A percentile compares a stretch with the other conserved stretches of the same genome.
Conservation (phyloP, 129 eudicot genomes). For the Escallonia rubra region DNA sequence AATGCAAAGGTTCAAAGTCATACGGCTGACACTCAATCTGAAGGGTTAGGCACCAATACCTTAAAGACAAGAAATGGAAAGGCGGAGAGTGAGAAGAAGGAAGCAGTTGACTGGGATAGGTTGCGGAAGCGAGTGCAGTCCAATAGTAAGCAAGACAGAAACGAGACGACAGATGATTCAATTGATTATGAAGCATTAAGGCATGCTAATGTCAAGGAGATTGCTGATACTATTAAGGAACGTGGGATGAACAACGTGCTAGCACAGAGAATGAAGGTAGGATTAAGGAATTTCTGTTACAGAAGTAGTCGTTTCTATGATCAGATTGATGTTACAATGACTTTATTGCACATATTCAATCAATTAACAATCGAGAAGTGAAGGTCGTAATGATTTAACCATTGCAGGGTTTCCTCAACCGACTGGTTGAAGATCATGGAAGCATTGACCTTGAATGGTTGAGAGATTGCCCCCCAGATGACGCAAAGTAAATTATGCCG, state of each 20-base stretch:
- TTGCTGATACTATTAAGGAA: slow-evolving; percentile 72
- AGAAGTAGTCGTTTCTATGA: not conserved
- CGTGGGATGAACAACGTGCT: slow-evolving; percentile 98
- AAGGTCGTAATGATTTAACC: not conserved
- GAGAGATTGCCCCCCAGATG: slow-evolving; percentile 82
- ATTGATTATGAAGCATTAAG: slow-evolving; percentile 87
- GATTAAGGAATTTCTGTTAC: not conserved
- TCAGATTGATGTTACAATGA: not conserved
- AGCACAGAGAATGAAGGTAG: slow-evolving; percentile 87
- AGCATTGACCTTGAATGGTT: slow-evolving; percentile 88
- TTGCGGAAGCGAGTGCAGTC: slow-evolving; percentile 52
- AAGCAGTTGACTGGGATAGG: slow-evolving; percentile 77
- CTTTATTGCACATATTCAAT: not conserved
- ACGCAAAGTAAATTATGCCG: slow-evolving; percentile 64
- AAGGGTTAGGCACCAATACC: not conserved
- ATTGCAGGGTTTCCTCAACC: slow-evolving; percentile 77
- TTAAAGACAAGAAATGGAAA: slow-evolving; percentile 42
- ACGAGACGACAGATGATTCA: slow-evolving; percentile 61
- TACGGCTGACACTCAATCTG: slow-evolving; percentile 19
- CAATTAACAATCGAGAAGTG: not conserved
- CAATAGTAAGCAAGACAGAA: slow-evolving; percentile 39
- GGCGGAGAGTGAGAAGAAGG: slow-evolving; percentile 32
- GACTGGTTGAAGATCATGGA: slow-evolving; percentile 77
- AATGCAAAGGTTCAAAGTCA: slow-evolving; percentile 25
- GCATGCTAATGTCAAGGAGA: slow-evolving; percentile 61